phyloP scores from a whole-genome alignment of 495 filamentous ascomycete species.

The Penicillium coffeae region DNA sequence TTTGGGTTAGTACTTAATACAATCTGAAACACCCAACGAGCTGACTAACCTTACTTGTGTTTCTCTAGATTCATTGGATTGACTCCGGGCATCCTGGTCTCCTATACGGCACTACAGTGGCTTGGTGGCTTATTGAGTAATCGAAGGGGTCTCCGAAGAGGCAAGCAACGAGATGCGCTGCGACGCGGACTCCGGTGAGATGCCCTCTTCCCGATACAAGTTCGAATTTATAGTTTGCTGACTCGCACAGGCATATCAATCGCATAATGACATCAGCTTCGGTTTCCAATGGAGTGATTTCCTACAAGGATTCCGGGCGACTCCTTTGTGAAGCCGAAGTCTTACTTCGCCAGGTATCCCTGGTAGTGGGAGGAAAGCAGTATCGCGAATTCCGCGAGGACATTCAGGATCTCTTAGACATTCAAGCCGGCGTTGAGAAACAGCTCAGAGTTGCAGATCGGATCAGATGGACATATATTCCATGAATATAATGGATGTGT shows the following conservation, averaged over 20 bases:
- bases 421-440: slow-evolving; percentile 63
- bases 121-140: slow-evolving; percentile 61
- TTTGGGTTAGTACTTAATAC: slow-evolving; percentile 71
- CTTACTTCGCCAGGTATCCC: slow-evolving; percentile 61
- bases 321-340: slow-evolving; percentile 84
- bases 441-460: slow-evolving; percentile 75
- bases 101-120: slow-evolving; percentile 71
- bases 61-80: slow-evolving; percentile 71
- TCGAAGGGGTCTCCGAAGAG: slow-evolving; percentile 58
- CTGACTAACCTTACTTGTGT: slow-evolving; percentile 15
- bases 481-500: slow-evolving; percentile 18
- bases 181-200: slow-evolving; percentile 66
- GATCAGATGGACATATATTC: slow-evolving; percentile 83
- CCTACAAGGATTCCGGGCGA: slow-evolving; percentile 86
- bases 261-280: slow-evolving; percentile 67
- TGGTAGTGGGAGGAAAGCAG: slow-evolving; percentile 63
- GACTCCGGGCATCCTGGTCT: slow-evolving; percentile 84
- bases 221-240: not conserved
- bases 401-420: slow-evolving; percentile 73
- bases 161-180: slow-evolving; percentile 58
- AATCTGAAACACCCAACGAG: no score
- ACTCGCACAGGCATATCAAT: slow-evolving; percentile 62
- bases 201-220: not conserved
- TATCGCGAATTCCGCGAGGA: slow-evolving; percentile 83
- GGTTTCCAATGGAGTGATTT: slow-evolving; percentile 61